Evolutionary conservation across 768 basidiomycete genomes (phyloP).

Genomic region (Lyophyllum decastes): DNA sequence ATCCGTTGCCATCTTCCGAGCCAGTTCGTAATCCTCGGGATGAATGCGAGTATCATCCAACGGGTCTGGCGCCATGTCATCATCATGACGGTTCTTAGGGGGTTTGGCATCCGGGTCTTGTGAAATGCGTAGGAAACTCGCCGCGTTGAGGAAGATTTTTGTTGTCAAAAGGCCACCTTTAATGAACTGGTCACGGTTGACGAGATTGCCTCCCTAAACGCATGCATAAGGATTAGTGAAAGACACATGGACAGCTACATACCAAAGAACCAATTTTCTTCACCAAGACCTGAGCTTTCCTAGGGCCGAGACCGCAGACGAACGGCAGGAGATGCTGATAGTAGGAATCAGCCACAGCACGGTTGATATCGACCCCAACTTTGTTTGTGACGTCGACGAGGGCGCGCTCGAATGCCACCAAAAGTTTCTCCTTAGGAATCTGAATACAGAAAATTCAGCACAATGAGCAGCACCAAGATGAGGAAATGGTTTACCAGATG

Average conservation of each 20-base stretch:
- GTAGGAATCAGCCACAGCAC: conserved; percentile 84
- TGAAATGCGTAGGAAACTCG: conserved; percentile 86
- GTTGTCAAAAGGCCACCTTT: conserved; percentile 78
- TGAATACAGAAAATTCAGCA: conserved; percentile 28
- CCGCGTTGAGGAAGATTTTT: conserved; percentile 89
- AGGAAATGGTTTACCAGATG: conserved; percentile 59
- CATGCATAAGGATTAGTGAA: conserved; percentile 3
- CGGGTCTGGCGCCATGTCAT: conserved; percentile 79
- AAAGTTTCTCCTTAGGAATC: conserved; percentile 86
- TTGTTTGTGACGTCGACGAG: conserved; percentile 90
- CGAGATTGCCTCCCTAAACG: conserved; percentile 78
- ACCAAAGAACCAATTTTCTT: conserved; percentile 81
- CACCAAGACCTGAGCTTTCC: conserved; percentile 85
- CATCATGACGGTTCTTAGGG: conserved; percentile 64
- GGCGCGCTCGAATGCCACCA: conserved; percentile 78
- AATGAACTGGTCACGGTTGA: conserved; percentile 89
- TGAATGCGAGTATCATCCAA: conserved; percentile 96
- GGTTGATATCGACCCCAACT: conserved; percentile 96
- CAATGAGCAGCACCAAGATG: conserved; percentile 8
- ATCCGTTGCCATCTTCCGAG: conserved; percentile 97
- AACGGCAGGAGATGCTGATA: conserved; percentile 88
- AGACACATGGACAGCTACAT: conserved; percentile 26
- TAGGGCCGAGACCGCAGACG: conserved; percentile 90
- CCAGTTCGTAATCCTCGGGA: conserved; percentile 96
- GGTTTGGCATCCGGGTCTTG: conserved; percentile 68